A percentile compares a stretch with the other conserved stretches of the same genome.
Evolutionary conservation across 2,329 filamentous ascomycete genomes (phyloP).

Genomic region (Trichoderma sp.): DNA sequence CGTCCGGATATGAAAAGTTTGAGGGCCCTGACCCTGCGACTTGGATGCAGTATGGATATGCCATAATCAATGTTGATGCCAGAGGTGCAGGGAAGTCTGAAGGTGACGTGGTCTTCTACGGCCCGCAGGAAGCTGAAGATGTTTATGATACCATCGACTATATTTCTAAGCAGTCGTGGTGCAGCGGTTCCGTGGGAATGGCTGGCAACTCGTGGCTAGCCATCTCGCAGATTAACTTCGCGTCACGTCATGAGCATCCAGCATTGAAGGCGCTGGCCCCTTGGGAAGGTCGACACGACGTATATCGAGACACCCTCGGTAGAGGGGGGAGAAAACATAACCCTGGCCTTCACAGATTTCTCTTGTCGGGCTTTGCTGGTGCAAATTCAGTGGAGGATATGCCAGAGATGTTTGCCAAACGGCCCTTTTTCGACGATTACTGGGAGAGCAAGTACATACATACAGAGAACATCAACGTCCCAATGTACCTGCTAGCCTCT

Average conservation of each 20-base stretch:
- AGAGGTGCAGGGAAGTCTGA: conserved; percentile 29
- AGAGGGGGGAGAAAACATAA: background rate
- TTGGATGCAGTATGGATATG: conserved; percentile 31
- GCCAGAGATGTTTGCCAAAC: background rate
- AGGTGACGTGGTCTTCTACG: conserved; percentile 27
- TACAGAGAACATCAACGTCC: background rate
- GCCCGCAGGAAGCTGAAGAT: conserved; percentile 26
- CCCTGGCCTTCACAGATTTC: background rate
- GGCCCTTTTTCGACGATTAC: background rate
- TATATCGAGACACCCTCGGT: background rate
- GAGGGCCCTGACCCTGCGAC: conserved; percentile 32
- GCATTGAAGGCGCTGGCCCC: background rate
- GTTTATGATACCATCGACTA: conserved; percentile 28
- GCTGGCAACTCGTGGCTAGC: conserved; percentile 27
- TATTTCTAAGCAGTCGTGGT: conserved; percentile 26
- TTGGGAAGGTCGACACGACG: background rate
- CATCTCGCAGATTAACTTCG: background rate
- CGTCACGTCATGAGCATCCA: background rate
- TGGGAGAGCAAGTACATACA: background rate
- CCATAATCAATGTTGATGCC: conserved; percentile 31
- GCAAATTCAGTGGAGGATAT: background rate
- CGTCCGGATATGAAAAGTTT: conserved; percentile 29
- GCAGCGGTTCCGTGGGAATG: conserved; percentile 29
- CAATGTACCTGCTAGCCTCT: background rate
- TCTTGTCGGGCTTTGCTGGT: background rate